phyloP scores from a whole-genome alignment of 2,329 filamentous ascomycete genomes.

The Xylariales sp. region DNA sequence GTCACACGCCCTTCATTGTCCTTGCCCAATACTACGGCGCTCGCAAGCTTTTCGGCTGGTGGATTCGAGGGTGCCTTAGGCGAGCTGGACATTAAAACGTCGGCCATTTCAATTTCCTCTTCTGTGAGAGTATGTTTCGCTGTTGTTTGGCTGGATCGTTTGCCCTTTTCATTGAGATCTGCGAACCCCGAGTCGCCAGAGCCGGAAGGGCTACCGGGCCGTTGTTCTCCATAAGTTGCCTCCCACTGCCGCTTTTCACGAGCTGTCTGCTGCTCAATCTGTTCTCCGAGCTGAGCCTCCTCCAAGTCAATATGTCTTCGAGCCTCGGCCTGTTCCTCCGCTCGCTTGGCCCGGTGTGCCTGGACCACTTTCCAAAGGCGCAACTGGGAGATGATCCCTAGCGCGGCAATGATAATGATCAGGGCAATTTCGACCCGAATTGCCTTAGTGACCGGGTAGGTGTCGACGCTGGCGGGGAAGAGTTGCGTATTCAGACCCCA shows the following conservation, averaged over 20 bases:
- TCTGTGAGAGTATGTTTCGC: constrained; percentile 27
- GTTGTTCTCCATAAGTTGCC: constrained; percentile 60
- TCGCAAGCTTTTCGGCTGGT: constrained; percentile 11
- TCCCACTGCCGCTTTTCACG: constrained; percentile 72
- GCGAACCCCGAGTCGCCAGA: constrained; percentile 49
- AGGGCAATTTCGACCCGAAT: constrained; percentile 81
- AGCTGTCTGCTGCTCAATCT: constrained; percentile 58
- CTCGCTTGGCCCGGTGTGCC: constrained; percentile 51
- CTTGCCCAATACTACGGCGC: no score
- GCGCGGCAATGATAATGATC: constrained; percentile 67
- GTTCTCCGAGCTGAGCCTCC: constrained; percentile 64
- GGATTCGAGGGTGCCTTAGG: constrained; percentile 14
- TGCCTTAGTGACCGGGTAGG: constrained; percentile 81
- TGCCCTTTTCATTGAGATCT: constrained; percentile 38
- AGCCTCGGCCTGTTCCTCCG: constrained; percentile 43
- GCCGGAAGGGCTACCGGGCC: constrained; percentile 24
- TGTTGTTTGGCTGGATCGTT: constrained; percentile 25
- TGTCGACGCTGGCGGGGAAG: constrained; percentile 72
- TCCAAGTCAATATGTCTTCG: constrained; percentile 45
- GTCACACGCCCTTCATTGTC: constrained; percentile 43
- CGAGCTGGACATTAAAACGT: constrained; percentile 31
- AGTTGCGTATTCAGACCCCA: constrained; percentile 77
- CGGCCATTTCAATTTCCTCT: constrained; percentile 48
- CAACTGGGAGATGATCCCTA: constrained; percentile 79
- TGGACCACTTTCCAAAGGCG: constrained; percentile 81